Evolutionary conservation across 2,329 filamentous ascomycete genomes (phyloP).

Genomic region (Alternaria ethzedia): DNA sequence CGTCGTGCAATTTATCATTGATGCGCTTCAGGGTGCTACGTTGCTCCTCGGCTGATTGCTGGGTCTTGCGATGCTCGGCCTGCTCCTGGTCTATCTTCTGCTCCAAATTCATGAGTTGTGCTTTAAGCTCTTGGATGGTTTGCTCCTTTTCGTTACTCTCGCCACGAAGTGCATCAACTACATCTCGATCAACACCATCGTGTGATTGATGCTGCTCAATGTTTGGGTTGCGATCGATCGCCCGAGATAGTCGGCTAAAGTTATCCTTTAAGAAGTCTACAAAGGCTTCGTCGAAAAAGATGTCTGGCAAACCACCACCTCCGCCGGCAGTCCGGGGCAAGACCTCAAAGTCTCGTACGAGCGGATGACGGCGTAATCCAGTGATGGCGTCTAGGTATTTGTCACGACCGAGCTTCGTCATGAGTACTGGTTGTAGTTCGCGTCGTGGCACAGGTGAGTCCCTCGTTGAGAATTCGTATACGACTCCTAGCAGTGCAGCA

Average conservation of each 20-base stretch:
- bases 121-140: conserved; percentile 63
- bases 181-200: conserved; percentile 89
- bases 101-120: conserved; percentile 60
- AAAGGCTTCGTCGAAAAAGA: conserved; percentile 85
- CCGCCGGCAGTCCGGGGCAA: conserved; percentile 66
- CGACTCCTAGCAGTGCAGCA: conserved; percentile 81
- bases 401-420: conserved; percentile 79
- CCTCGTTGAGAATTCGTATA: conserved; percentile 97
- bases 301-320: conserved; percentile 69
- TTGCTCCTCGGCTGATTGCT: conserved; percentile 56
- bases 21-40: conserved; percentile 64
- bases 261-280: conserved; percentile 97
- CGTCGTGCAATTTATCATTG: conserved; percentile 73
- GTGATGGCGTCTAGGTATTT: conserved; percentile 84
- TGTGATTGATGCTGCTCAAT: conserved; percentile 85
- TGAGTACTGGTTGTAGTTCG: conserved; percentile 79
- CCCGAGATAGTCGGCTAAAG: conserved; percentile 81
- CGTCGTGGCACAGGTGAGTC: conserved; percentile 88
- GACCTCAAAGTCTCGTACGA: conserved; percentile 90
- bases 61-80: conserved; percentile 71
- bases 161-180: conserved; percentile 82
- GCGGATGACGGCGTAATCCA: conserved; percentile 76
- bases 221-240: conserved; percentile 89
- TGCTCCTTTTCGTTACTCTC: conserved; percentile 78
- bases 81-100: conserved; percentile 73